These are phyloP conservation scores for Orychophragmus violaceus DNA, from an alignment of 345 rosid genomes.

Conservation along the genomic window DNA sequence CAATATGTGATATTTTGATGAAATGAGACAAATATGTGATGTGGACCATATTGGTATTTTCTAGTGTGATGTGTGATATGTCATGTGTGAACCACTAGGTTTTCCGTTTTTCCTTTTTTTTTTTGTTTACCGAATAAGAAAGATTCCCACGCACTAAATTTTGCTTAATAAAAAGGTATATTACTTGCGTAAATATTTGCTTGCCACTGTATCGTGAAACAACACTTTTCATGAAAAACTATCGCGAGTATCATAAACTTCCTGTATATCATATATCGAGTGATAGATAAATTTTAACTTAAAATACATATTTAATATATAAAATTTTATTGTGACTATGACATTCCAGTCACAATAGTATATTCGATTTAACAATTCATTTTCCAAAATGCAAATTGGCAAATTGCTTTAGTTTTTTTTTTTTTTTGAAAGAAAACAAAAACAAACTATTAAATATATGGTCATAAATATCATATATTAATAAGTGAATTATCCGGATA, in stretches of 20 bases:
- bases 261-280: neutral
- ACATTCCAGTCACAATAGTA: neutral
- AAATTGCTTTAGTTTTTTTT: neutral
- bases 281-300: neutral
- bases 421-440: neutral
- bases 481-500: neutral
- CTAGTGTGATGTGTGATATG: neutral
- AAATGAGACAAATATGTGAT: neutral
- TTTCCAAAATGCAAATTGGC: neutral
- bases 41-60: slow-evolving; percentile 1
- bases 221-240: neutral
- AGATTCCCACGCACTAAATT: slow-evolving; percentile 22
- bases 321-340: neutral
- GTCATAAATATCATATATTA: neutral
- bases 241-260: neutral
- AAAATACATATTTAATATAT: neutral
- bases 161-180: slow-evolving; percentile 8
- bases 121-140: slow-evolving; percentile 17
- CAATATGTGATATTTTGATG: neutral
- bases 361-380: neutral
- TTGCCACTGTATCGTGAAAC: neutral
- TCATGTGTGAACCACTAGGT: slow-evolving; percentile 20
- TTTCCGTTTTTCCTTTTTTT: neutral
- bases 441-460: neutral
- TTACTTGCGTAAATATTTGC: slow-evolving; percentile 5